Percentiles rank a stretch among this genome's conserved stretches.
phyloP scores from a whole-genome alignment of 176 grass and related monocot genomes.

The Puya raimondii region DNA sequence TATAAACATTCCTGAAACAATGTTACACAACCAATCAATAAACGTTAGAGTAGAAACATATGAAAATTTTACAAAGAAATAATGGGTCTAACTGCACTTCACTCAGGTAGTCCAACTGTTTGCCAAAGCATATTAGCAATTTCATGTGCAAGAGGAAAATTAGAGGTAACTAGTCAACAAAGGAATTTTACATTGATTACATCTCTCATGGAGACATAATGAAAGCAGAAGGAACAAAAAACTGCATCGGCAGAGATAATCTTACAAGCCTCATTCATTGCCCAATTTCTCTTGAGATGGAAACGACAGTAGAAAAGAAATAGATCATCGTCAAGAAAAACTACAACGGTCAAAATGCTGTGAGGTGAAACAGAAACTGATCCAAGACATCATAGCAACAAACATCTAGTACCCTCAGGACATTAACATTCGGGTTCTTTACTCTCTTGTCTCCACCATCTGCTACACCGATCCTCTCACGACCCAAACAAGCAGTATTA shows the following conservation, averaged over 20 bases:
- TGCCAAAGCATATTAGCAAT: background rate
- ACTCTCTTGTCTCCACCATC: background rate
- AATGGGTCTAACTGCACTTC: background rate
- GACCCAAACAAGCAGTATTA: background rate
- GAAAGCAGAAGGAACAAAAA: too few species aligned
- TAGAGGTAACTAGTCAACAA: background rate
- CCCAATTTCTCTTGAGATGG: too few species aligned
- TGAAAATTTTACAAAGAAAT: background rate
- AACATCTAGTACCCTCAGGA: background rate
- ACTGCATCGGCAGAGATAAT: too few species aligned
- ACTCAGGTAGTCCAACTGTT: background rate
- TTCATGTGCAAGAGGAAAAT: background rate
- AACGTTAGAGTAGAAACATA: background rate
- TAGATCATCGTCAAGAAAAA: too few species aligned
- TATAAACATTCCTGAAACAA: background rate
- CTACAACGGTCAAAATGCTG: too few species aligned
- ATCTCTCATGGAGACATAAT: too few species aligned
- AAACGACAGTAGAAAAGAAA: too few species aligned
- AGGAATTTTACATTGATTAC: too few species aligned
- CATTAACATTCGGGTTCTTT: background rate
- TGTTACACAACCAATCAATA: background rate
- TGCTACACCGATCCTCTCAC: background rate
- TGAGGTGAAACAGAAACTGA: too few species aligned
- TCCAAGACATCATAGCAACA: too few species aligned
- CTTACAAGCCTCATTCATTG: too few species aligned